Evolutionary conservation across 352 stramenopile genomes (phyloP).

Genomic region (Globisporangium barbulae): DNA sequence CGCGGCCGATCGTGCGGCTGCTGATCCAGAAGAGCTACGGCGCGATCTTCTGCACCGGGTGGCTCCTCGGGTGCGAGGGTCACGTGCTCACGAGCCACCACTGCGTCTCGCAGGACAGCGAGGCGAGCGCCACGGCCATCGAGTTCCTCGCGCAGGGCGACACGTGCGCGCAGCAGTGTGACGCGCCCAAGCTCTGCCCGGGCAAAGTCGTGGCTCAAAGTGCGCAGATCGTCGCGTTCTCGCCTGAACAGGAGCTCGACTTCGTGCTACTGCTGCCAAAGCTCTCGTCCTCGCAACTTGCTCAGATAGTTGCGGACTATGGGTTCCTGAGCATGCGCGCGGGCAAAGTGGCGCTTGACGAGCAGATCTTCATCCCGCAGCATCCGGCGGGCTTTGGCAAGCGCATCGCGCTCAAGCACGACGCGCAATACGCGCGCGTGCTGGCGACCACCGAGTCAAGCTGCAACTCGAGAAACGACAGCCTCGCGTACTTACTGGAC

Average conservation of each 20-base stretch:
- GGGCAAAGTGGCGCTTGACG: conserved; percentile 12
- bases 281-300: conserved; percentile 12
- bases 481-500: conserved; percentile 39
- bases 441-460: conserved; percentile 22
- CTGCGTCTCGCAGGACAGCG: conserved; percentile 31
- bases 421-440: conserved; percentile 24
- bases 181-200: conserved; percentile 24
- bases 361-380: conserved; percentile 59
- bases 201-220: conserved; percentile 29
- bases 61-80: conserved; percentile 46
- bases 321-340: conserved; percentile 41
- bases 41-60: conserved; percentile 51
- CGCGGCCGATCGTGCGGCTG: conserved; percentile 31
- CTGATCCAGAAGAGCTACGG: conserved; percentile 39
- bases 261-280: conserved; percentile 35
- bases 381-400: conserved; percentile 44
- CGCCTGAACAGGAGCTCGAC: conserved; percentile 26
- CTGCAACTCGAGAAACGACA: conserved; percentile 32
- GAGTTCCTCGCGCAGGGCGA: conserved; percentile 44
- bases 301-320: conserved; percentile 27
- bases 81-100: conserved; percentile 62
- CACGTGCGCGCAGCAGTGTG: conserved; percentile 23
- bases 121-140: conserved; percentile 32
- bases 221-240: conserved; percentile 32
- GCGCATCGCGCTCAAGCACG: conserved; percentile 43